A percentile compares a stretch with the other conserved stretches of the same genome.
phyloP scores from a whole-genome alignment of 176 grass and related monocot species.

The Ampelocalamus luodianensis region DNA sequence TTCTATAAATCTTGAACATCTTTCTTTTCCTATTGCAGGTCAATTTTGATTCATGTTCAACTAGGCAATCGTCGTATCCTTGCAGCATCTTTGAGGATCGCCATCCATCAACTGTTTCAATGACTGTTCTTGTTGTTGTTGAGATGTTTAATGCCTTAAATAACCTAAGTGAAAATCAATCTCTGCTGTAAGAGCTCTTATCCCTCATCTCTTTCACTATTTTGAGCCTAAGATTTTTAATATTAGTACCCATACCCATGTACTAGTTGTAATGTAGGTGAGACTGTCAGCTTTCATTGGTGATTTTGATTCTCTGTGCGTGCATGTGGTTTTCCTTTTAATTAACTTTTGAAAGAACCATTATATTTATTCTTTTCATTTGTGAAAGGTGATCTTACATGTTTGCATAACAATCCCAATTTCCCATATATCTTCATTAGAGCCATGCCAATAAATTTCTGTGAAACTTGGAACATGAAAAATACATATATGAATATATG shows the following conservation, averaged over 20 bases:
- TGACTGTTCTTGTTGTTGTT: conserved; percentile 97
- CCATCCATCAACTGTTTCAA: conserved; percentile 98
- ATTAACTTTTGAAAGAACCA: not conserved
- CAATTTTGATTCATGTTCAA: conserved; percentile 96
- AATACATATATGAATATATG: not conserved
- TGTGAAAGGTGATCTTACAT: not conserved
- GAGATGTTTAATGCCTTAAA: conserved; percentile 99
- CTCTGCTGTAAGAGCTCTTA: conserved; percentile 74
- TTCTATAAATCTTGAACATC: not conserved
- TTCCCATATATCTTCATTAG: conserved; percentile 4
- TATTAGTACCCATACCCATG: not conserved
- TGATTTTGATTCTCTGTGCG: not conserved
- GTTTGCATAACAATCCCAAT: not conserved
- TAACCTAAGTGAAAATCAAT: conserved; percentile 99
- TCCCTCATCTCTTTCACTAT: conserved; percentile 27
- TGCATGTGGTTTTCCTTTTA: not conserved
- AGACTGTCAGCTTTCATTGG: not conserved
- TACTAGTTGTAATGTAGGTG: not conserved
- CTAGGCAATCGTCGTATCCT: conserved; percentile 85
- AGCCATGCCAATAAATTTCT: not conserved
- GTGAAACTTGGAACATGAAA: not conserved
- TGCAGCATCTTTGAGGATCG: conserved; percentile 94
- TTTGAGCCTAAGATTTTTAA: not conserved
- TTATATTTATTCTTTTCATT: conserved; percentile 15
- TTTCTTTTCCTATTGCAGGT: conserved; percentile 56